Percentiles rank a stretch among this genome's conserved stretches.
Evolutionary conservation across 2,329 filamentous ascomycete species (phyloP).

Genomic region (Magnaporthiopsis rhizophila): DNA sequence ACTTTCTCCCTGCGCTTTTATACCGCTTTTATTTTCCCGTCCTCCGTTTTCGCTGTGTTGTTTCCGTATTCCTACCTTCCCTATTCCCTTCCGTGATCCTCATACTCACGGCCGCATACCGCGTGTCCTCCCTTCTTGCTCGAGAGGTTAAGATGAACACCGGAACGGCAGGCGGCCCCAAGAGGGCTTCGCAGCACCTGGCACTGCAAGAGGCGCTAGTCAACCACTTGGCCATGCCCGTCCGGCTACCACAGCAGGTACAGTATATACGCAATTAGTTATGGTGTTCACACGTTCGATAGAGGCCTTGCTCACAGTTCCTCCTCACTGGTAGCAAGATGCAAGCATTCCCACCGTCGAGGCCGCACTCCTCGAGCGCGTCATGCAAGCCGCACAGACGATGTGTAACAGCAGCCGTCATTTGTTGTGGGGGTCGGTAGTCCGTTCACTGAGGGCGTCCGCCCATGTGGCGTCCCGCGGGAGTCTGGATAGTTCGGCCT

Average conservation of each 20-base stretch:
- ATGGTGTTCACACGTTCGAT: too few relatives aligned
- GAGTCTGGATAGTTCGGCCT: neutral
- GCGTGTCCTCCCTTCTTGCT: too few relatives aligned
- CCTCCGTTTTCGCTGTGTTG: too few relatives aligned
- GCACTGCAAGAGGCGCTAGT: neutral
- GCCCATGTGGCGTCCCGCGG: neutral
- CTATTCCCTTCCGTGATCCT: too few relatives aligned
- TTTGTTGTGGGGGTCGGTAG: constrained; percentile 4
- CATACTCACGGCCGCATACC: too few relatives aligned
- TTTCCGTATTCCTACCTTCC: too few relatives aligned
- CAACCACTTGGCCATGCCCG: constrained; percentile 13
- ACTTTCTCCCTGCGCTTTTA: too few relatives aligned
- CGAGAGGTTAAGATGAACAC: neutral
- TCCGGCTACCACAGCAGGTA: constrained; percentile 7
- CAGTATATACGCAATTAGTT: too few relatives aligned
- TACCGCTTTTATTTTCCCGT: too few relatives aligned
- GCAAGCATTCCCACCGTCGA: neutral
- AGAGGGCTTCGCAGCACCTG: constrained; percentile 22
- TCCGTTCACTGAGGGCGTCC: neutral
- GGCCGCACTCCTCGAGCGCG: neutral
- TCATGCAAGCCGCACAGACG: constrained; percentile 3
- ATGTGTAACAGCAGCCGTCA: neutral
- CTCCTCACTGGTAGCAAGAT: neutral
- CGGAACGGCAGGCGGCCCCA: neutral
- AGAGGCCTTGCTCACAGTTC: too few relatives aligned